A percentile compares a stretch with the other conserved stretches of the same genome.
These are phyloP conservation scores for Glycine tomentella DNA, from an alignment of 306 rosid genomes.

Conservation along the genomic window DNA sequence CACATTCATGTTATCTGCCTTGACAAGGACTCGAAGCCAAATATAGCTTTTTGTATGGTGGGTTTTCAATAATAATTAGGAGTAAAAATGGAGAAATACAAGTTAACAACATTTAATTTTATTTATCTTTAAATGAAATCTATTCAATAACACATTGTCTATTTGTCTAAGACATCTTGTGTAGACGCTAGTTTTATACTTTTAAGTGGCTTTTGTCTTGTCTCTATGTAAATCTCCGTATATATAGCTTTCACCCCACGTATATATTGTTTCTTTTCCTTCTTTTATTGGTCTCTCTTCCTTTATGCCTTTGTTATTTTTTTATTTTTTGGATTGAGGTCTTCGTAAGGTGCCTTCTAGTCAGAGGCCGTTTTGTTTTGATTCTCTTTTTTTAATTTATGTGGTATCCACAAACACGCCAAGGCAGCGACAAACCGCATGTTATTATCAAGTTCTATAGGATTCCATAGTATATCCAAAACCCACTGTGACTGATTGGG, in stretches of 20 bases:
- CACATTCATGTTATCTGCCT: background rate
- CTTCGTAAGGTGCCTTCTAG: background rate
- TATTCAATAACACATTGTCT: background rate
- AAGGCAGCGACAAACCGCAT: conserved; percentile 25
- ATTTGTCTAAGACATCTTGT: background rate
- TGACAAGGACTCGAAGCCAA: background rate
- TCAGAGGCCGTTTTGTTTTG: background rate
- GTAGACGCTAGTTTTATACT: conserved; percentile 4
- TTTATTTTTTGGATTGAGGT: background rate
- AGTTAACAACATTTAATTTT: background rate
- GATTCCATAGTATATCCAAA: background rate
- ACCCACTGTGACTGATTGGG: background rate
- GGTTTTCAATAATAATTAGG: background rate
- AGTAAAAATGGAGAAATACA: background rate
- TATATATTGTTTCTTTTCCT: conserved; percentile 27
- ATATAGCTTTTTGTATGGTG: background rate
- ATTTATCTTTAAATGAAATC: background rate
- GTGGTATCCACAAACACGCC: conserved; percentile 20
- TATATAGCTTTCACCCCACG: background rate
- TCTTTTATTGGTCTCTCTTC: background rate
- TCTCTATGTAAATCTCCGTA: conserved; percentile 1
- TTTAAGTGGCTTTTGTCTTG: conserved; percentile 28
- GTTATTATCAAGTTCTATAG: background rate
- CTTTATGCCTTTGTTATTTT: conserved; percentile 12
- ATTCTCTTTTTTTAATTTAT: background rate